A percentile compares a stretch with the other conserved stretches of the same genome.
These are phyloP conservation scores for Zopfia rhizophila DNA, from an alignment of 2,329 filamentous ascomycete genomes.

Conservation along the genomic window DNA sequence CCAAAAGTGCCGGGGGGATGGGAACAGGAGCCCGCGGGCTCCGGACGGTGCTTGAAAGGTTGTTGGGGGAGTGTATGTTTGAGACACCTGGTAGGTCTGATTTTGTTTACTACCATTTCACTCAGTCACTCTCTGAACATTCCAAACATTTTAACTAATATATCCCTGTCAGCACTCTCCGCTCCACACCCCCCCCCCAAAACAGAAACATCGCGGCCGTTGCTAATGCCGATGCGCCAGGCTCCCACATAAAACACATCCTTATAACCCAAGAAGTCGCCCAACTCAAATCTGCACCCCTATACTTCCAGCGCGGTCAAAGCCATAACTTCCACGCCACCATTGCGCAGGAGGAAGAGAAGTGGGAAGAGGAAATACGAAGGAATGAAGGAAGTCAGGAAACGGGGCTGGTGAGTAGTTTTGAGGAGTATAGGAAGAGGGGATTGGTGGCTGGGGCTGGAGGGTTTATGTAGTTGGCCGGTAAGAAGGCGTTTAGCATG, in stretches of 20 bases:
- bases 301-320: slow-evolving; percentile 58
- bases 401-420: slow-evolving; percentile 43
- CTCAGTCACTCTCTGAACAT: neutral
- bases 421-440: slow-evolving; percentile 61
- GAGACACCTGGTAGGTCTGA: slow-evolving; percentile 54
- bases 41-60: slow-evolving; percentile 59
- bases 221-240: slow-evolving; percentile 25
- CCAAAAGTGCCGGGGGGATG: slow-evolving; percentile 73
- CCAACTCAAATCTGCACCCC: slow-evolving; percentile 51
- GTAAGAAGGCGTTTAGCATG: no score
- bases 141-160: no score
- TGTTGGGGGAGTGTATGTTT: slow-evolving; percentile 60
- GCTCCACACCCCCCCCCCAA: no score
- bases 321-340: slow-evolving; percentile 51
- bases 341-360: slow-evolving; percentile 57
- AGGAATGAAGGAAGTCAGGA: slow-evolving; percentile 34
- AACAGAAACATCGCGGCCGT: no score
- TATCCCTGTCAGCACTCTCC: no score
- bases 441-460: slow-evolving; percentile 30
- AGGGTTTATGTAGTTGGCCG: no score
- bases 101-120: neutral
- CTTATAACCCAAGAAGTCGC: slow-evolving; percentile 59
- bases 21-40: slow-evolving; percentile 73
- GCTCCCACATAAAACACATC: slow-evolving; percentile 57
- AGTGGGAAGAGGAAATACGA: slow-evolving; percentile 55